Evolutionary conservation across 2,329 filamentous ascomycete genomes (phyloP).

Genomic region (Sphaerulina populicola): DNA sequence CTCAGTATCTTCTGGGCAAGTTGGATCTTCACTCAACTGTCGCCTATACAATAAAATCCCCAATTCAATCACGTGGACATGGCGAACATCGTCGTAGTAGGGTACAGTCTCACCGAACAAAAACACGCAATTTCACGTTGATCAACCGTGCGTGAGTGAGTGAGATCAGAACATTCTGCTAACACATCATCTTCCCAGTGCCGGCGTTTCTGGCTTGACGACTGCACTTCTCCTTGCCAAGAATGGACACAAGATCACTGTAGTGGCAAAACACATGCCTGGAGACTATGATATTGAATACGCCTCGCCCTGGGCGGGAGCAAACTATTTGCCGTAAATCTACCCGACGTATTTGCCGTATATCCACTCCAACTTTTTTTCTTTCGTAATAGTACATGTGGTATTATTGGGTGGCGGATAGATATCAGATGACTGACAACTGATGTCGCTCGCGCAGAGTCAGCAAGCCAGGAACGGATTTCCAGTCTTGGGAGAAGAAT

Average conservation of each 20-base stretch:
- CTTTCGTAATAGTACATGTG: too few relatives aligned
- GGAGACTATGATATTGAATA: conserved; percentile 91
- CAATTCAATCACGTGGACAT: neutral
- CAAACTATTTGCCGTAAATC: conserved; percentile 58
- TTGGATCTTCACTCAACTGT: too few relatives aligned
- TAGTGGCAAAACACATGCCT: conserved; percentile 82
- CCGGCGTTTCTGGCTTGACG: conserved; percentile 58
- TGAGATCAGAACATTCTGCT: conserved; percentile 1
- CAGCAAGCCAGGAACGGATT: conserved; percentile 35
- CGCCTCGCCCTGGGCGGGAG: conserved; percentile 80
- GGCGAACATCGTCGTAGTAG: conserved; percentile 41
- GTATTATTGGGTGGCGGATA: too few relatives aligned
- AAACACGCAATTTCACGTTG: neutral
- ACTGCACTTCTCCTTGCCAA: conserved; percentile 55
- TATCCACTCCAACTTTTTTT: too few relatives aligned
- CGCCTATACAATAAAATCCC: too few relatives aligned
- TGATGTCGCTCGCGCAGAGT: conserved; percentile 26
- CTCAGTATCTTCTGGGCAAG: too few relatives aligned
- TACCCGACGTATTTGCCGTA: too few relatives aligned
- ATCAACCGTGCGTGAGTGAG: too few relatives aligned
- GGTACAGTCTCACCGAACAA: conserved; percentile 32
- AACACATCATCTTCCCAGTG: conserved; percentile 28
- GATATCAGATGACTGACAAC: conserved; percentile 5
- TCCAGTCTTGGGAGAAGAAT: conserved; percentile 37
- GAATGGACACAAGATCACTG: conserved; percentile 54